phyloP scores from a whole-genome alignment of 2,329 filamentous ascomycete genomes.

The Phialophora macrospora region DNA sequence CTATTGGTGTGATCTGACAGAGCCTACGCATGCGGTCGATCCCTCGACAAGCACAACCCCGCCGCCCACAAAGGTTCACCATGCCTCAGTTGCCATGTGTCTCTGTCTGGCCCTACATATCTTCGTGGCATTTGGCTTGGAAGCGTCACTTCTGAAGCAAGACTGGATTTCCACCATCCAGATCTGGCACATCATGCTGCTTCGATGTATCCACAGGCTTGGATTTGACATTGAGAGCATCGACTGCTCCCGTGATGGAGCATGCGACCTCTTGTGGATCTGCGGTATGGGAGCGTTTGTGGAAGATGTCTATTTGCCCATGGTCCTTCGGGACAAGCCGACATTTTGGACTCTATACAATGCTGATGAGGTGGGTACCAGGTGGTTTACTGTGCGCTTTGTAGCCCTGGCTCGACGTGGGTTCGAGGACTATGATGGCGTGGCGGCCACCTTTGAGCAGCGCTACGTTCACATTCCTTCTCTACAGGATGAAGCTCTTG shows the following conservation, averaged over 20 bases:
- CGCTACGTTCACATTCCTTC: conserved; percentile 12
- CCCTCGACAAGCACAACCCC: background rate
- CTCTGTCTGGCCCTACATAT: conserved; percentile 15
- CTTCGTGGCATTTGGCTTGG: background rate
- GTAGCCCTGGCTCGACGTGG: background rate
- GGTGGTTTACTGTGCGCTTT: background rate
- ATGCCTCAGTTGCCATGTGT: conserved; percentile 18
- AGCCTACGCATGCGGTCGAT: conserved; percentile 7
- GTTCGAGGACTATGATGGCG: background rate
- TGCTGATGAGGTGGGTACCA: background rate
- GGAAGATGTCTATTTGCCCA: background rate
- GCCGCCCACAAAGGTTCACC: conserved; percentile 11
- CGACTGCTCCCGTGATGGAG: background rate
- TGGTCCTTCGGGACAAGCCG: too few relatives aligned
- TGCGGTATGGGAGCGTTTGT: conserved; percentile 13
- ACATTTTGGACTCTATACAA: background rate
- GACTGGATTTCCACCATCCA: conserved; percentile 10
- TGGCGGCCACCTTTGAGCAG: background rate
- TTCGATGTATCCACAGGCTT: conserved; percentile 17
- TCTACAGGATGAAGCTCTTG: conserved; percentile 4
- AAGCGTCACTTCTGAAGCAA: conserved; percentile 7
- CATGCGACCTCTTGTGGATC: conserved; percentile 17
- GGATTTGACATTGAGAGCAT: conserved; percentile 14
- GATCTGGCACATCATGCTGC: conserved; percentile 20
- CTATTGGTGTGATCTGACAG: conserved; percentile 19